Conservation (phyloP, 1,139 yeast genomes). For the Pneumocystis jirovecii region DNA sequence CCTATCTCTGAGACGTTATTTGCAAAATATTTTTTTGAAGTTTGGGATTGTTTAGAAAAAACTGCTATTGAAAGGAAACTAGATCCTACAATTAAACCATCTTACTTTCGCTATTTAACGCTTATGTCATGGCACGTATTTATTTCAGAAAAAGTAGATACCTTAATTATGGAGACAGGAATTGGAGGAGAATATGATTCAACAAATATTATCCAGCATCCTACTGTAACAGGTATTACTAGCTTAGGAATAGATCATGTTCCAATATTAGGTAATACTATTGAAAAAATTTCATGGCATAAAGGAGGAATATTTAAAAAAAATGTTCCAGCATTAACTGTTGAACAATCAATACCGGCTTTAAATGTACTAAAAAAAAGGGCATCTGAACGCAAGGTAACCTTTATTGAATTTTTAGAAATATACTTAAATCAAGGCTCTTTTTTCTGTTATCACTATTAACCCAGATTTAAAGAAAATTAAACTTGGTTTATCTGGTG, state of each 20-base stretch:
- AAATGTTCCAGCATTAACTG: conserved; percentile 51
- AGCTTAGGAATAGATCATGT: conserved; percentile 90
- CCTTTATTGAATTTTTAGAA: neutral
- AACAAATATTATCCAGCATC: conserved; percentile 67
- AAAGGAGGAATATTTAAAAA: conserved; percentile 83
- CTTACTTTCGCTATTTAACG: conserved; percentile 36
- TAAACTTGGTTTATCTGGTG: conserved; percentile 66
- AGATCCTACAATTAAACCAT: neutral
- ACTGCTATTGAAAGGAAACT: conserved; percentile 31
- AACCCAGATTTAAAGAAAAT: neutral
- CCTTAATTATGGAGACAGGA: conserved; percentile 93
- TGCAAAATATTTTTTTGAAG: conserved; percentile 59
- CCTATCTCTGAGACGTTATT: conserved; percentile 49
- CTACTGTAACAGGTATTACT: conserved; percentile 75
- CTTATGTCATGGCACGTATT: conserved; percentile 44
- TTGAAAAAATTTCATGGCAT: conserved; percentile 89
- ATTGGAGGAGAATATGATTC: conserved; percentile 97
- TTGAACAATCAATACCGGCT: conserved; percentile 40
- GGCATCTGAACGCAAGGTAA: conserved; percentile 38
- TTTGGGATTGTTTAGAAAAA: conserved; percentile 41
- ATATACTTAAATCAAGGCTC: neutral
- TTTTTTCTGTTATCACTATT: neutral
- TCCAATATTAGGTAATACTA: conserved; percentile 70
- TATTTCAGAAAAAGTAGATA: conserved; percentile 28
- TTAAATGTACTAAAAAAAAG: conserved; percentile 37